Conservation (phyloP, 1,284 basidiomycete genomes). For the Microbotryomycetes sp. region DNA sequence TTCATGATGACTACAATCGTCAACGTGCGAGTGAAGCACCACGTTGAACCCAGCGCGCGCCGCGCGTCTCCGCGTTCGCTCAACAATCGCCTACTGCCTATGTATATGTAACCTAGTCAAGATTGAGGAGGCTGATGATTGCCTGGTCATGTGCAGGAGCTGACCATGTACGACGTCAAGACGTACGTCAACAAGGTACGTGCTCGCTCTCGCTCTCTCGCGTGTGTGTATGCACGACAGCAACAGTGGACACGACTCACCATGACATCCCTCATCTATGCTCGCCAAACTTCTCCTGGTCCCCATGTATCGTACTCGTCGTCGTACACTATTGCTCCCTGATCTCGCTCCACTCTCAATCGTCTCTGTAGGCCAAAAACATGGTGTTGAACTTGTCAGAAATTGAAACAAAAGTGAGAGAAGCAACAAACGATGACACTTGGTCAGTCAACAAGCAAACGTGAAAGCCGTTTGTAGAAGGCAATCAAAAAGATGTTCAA, state of each 20-base stretch:
- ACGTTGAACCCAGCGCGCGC: neutral
- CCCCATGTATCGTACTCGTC: neutral
- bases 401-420: conserved; percentile 94
- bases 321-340: neutral
- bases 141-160: conserved; percentile 43
- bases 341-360: neutral
- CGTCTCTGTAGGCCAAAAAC: conserved; percentile 61
- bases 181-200: conserved; percentile 54
- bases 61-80: neutral
- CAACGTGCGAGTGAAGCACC: too few species aligned
- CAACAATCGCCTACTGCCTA: neutral
- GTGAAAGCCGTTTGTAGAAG: neutral
- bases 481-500: neutral
- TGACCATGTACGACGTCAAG: conserved; percentile 88
- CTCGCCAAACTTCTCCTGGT: neutral
- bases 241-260: neutral
- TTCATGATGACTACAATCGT: too few species aligned
- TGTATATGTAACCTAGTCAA: neutral
- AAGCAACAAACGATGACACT: conserved; percentile 96
- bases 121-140: neutral
- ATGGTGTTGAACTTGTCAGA: conserved; percentile 87
- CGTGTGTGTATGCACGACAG: neutral
- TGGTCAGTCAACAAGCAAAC: too few species aligned
- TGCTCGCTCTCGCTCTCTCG: neutral
- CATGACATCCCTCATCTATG: neutral